Evolutionary conservation across 2,329 filamentous ascomycete species (phyloP), one percentile per base, ranked within the genome.

Genomic region (Trichophyton equinum): DNA sequence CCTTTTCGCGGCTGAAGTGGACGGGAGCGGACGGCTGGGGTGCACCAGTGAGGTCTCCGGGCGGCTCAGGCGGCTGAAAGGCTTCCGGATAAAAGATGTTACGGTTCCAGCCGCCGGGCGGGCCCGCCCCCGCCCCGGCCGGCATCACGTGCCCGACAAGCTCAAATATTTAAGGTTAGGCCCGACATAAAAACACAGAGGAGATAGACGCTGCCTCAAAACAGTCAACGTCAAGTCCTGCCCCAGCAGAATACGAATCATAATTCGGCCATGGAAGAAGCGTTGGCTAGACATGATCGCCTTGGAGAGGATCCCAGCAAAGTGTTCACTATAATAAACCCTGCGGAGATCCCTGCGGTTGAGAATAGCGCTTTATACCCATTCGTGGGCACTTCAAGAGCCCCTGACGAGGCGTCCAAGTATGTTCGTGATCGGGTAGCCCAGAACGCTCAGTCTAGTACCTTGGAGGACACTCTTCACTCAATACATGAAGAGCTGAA

Each of bases 341-440:
- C 57, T 20, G 44, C 60, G 30, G 33, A 60, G 20, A 18, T 63
- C 38, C 18, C 58, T 58, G 57, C 27, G 22, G 36, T 58, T 59
- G 60, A 61, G 42, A 15, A 51, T 13, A 42, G 27, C 42, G 56
- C 40, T 2, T 15, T 61, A 18, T 7, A 20, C 15, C 6, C 25
- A 42, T 61, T 61, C 42, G 8, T 59, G 4, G n/a, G 13, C 36
- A 5, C 8, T n/a, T 36, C 60, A 4, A 18, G 8, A 13, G 40
- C 36, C 11, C 60, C 60, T 4, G 38, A 60, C 20, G 33, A 56
- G 18, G 58, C 58, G 15, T 56, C 36, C n/a, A 44, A 46, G 33
- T 64, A 64, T 55, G 8, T 62, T 15, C 55, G 58, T 5, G 42
- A 61, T n/a, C 53, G 51, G 40, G 18, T 64, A 42, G 58, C 62